Evolutionary conservation across 2,329 filamentous ascomycete species (phyloP).

Genomic region (Phialocephala sp.): DNA sequence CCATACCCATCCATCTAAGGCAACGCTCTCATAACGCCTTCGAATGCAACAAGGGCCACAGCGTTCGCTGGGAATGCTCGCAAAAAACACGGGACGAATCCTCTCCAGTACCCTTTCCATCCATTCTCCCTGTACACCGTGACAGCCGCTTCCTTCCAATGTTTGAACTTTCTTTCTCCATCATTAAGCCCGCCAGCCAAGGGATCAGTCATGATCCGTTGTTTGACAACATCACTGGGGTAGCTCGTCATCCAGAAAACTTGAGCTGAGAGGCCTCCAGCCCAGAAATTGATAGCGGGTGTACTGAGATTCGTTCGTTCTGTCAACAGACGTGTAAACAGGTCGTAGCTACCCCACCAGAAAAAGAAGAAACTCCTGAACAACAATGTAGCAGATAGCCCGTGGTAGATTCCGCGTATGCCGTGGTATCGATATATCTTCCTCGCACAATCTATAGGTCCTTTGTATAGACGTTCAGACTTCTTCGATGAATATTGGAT

Average conservation of each 20-base stretch:
- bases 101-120: conserved; percentile 84
- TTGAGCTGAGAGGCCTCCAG: conserved; percentile 89
- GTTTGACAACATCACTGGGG: conserved; percentile 92
- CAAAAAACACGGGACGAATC: conserved; percentile 92
- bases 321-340: conserved; percentile 73
- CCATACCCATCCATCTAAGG: conserved; percentile 29
- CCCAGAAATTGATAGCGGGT: conserved; percentile 95
- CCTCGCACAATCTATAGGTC: conserved; percentile 81
- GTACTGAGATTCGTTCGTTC: conserved; percentile 72
- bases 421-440: conserved; percentile 78
- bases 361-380: conserved; percentile 96
- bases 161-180: conserved; percentile 69
- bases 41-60: conserved; percentile 90
- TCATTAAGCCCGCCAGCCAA: conserved; percentile 74
- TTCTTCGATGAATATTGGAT: conserved; percentile 89
- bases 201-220: conserved; percentile 95
- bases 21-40: conserved; percentile 80
- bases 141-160: conserved; percentile 80
- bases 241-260: conserved; percentile 94
- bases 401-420: conserved; percentile 81
- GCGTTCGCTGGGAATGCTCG: conserved; percentile 96
- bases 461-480: conserved; percentile 77
- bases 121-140: conserved; percentile 80
- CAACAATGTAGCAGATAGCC: conserved; percentile 80
- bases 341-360: conserved; percentile 97